phyloP scores from a whole-genome alignment of 805 yeast genomes.

The Candida broadrunensis region DNA sequence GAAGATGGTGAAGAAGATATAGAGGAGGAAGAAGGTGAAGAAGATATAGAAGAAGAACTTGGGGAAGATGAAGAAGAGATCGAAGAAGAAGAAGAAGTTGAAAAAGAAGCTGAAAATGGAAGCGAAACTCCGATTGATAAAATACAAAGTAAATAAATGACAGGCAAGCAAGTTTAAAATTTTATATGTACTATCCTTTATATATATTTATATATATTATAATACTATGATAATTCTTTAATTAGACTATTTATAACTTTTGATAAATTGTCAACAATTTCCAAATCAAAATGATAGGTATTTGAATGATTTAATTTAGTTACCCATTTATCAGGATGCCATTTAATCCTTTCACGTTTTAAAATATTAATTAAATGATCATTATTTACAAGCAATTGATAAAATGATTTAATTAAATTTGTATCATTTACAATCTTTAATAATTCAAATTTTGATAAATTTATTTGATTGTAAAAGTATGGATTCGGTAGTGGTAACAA shows the following conservation, averaged over 20 bases:
- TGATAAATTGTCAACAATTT: constrained; percentile 26
- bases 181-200: neutral
- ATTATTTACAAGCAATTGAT: constrained; percentile 12
- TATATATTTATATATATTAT: neutral
- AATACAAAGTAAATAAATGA: constrained; percentile 1
- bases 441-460: neutral
- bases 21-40: too few species aligned
- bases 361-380: constrained; percentile 18
- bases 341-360: constrained; percentile 53
- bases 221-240: constrained; percentile 10
- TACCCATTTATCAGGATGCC: constrained; percentile 72
- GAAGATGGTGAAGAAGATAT: too few species aligned
- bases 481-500: constrained; percentile 12
- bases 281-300: constrained; percentile 17
- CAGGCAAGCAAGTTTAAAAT: neutral
- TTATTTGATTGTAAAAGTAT: constrained; percentile 3
- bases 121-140: constrained; percentile 11
- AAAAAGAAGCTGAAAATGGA: constrained; percentile 1
- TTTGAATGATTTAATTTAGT: constrained; percentile 12
- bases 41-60: neutral
- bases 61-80: constrained; percentile 6
- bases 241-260: constrained; percentile 28
- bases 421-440: neutral
- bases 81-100: constrained; percentile 5
- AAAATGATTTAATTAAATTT: neutral